Evolutionary conservation across 768 basidiomycete genomes (phyloP), one percentile per base, ranked within the genome.

Genomic region (Lactifluus subvellereus): DNA sequence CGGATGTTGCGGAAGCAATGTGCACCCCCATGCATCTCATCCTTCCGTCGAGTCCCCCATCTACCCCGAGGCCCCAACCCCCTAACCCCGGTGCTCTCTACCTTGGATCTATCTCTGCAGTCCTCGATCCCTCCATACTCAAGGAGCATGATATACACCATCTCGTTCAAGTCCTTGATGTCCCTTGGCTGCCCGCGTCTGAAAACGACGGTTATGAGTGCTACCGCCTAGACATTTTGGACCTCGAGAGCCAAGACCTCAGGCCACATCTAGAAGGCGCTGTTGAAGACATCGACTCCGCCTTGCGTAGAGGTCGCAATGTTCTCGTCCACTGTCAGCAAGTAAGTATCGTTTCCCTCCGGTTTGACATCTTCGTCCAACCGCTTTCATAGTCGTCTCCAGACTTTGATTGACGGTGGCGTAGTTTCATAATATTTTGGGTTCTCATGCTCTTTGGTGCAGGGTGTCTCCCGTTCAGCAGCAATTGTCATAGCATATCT

Each of bases 1-100:
- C 84, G 33, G 88, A 89, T 69, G 86, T 90, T 54, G 84, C 87
- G 80, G 86, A 89, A 72, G 85, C 89, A 7, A 88, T 91, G 84
- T 89, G 88, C 76, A 91, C 88, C 0, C 89, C 89, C 0, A 89
- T 91, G 89, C 88, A 91, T 74, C 80, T 81, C 66, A 82, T 91
- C 69, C 77, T 89, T 81, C 37, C 74, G 5, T 53, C 62, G 1
- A 10, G 14, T 45, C 75, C 48, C 61, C 70, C 47, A 52, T 71
- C 57, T 50, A 73, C 53, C 59, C 69, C 38, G 59, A 72, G 57
- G 54, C 32, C 69, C 67, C 66, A 66, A 30, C 37, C 43, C 30
- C 7, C 55, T 30, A 65, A 63, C 60, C 68, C 72, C 32, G 88
- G 89, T 51, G 75, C 79, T 0, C 84, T 91, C 60, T 90, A 84